phyloP scores from a whole-genome alignment of 1,284 basidiomycete species.

The Pulchroboletus neoregius region DNA sequence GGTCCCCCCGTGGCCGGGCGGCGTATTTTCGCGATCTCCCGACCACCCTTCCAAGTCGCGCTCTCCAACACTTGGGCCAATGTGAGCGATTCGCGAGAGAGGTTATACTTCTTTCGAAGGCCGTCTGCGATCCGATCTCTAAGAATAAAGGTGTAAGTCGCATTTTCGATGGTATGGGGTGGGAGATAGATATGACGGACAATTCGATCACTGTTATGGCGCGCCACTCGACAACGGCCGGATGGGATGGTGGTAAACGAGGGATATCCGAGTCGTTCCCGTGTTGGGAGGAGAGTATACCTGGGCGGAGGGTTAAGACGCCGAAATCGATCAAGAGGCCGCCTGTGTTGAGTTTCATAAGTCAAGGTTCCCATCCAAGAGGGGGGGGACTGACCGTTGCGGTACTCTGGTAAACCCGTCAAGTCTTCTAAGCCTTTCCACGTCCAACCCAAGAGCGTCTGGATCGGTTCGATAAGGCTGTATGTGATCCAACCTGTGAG shows the following conservation, averaged over 20 bases:
- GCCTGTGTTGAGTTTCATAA: conserved; percentile 49
- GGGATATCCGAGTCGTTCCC: conserved; percentile 53
- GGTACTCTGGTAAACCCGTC: conserved; percentile 87
- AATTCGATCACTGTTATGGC: conserved; percentile 91
- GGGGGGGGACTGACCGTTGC: conserved; percentile 58
- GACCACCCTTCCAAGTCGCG: conserved; percentile 93
- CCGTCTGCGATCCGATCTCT: conserved; percentile 79
- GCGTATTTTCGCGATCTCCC: conserved; percentile 83
- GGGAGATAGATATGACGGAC: conserved; percentile 53
- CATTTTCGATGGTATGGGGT: too few species aligned
- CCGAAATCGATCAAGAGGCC: conserved; percentile 86
- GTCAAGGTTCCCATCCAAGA: too few species aligned
- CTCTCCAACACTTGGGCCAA: conserved; percentile 90
- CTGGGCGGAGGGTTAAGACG: conserved; percentile 54
- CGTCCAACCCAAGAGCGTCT: conserved; percentile 73
- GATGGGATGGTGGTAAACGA: conserved; percentile 68
- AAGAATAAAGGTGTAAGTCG: neutral
- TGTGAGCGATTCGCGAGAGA: conserved; percentile 49
- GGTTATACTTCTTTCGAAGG: conserved; percentile 58
- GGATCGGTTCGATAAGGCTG: conserved; percentile 79
- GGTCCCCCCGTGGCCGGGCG: conserved; percentile 76
- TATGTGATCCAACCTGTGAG: conserved; percentile 92
- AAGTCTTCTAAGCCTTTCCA: conserved; percentile 72
- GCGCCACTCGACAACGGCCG: conserved; percentile 93
- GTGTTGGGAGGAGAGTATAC: conserved; percentile 38